Conservation (phyloP, 805 yeast genomes). For the Pichia gijzeniarum region DNA sequence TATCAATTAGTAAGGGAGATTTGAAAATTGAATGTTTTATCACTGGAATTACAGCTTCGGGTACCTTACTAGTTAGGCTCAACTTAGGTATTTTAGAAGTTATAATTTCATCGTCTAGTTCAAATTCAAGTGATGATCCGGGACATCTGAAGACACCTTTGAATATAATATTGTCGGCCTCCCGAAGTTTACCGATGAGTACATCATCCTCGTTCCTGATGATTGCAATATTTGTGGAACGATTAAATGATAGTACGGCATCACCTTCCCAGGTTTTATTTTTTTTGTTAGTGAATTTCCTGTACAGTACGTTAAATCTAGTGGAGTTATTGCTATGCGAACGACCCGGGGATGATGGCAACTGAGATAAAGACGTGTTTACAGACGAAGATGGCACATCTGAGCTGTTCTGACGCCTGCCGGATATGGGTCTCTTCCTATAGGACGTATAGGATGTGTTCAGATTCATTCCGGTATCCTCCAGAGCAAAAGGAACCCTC, state of each 20-base stretch:
- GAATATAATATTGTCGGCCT: slow-evolving; percentile 16
- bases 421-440: slow-evolving; percentile 1
- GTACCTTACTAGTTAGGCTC: neutral
- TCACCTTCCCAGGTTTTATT: slow-evolving; percentile 96
- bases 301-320: slow-evolving; percentile 44
- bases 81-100: slow-evolving; percentile 5
- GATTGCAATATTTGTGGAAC: slow-evolving; percentile 14
- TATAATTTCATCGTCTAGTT: slow-evolving; percentile 41
- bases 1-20: neutral
- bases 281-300: slow-evolving; percentile 70
- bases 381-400: too few relatives aligned
- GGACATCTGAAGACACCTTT: slow-evolving; percentile 32
- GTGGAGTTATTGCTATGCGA: neutral
- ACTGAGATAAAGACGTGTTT: neutral
- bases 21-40: neutral
- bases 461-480: slow-evolving; percentile 9
- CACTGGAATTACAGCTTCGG: neutral
- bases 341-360: neutral
- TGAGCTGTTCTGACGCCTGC: neutral
- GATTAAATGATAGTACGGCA: slow-evolving; percentile 46
- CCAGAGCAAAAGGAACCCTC: too few relatives aligned
- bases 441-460: neutral
- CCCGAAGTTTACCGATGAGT: slow-evolving; percentile 18
- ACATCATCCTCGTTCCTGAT: slow-evolving; percentile 28
- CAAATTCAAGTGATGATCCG: slow-evolving; percentile 57